Conservation (phyloP, 2,329 filamentous ascomycete genomes). For the Apiospora saccharicola region DNA sequence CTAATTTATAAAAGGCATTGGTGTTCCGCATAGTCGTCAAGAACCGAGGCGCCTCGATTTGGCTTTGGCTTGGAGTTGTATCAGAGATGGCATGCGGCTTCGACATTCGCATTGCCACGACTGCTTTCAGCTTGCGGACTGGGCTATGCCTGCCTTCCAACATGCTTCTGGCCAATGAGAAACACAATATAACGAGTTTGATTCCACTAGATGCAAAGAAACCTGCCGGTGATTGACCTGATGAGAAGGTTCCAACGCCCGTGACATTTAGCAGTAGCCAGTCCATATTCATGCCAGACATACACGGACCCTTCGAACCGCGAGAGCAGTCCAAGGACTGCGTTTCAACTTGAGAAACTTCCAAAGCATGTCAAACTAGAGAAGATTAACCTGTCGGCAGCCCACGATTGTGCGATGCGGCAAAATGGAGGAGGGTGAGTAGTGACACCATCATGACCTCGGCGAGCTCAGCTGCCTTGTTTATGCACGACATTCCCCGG, state of each 20-base stretch:
- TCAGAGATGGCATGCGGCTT: neutral
- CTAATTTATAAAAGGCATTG: neutral
- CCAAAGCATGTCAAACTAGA: neutral
- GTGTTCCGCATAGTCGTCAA: neutral
- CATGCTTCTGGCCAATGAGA: neutral
- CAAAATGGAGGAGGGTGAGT: neutral
- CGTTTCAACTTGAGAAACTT: neutral
- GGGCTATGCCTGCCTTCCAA: neutral
- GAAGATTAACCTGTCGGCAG: neutral
- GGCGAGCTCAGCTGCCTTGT: neutral
- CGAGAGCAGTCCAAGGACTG: neutral
- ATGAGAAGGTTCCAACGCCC: neutral
- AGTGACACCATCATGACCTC: neutral
- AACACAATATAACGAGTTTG: neutral
- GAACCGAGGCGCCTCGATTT: no score
- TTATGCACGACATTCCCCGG: neutral
- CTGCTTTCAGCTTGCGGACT: neutral
- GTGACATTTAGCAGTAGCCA: neutral
- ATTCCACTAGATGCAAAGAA: neutral
- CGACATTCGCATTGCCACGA: no score
- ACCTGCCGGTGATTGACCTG: neutral
- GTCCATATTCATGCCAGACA: neutral
- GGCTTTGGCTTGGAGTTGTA: neutral
- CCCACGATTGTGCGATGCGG: neutral
- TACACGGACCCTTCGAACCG: neutral